Evolutionary conservation across 352 stramenopile genomes (phyloP), one percentile per base, ranked within the genome.

Genomic region (Globisporangium nodosum): DNA sequence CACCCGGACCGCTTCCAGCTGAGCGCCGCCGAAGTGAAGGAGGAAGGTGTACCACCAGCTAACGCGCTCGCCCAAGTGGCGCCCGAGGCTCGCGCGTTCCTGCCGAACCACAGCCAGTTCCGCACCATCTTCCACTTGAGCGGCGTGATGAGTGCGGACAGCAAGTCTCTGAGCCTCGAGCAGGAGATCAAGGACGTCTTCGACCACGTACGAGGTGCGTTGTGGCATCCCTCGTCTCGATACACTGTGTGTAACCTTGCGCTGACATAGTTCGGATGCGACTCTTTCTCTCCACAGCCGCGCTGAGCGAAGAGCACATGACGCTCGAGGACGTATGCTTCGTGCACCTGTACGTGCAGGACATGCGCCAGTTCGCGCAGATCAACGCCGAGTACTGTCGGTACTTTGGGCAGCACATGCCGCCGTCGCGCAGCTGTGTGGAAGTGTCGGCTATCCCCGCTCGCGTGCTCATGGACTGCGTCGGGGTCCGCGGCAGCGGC

Each of bases 291-390:
- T 42, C 20, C 13, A 49, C 46, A 67, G 65, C 54, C 1, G 39
- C 52, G 15, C 64, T 94, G 18, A 49, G 48, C 4, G 54, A 56
- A 18, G 56, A 88, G 54, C 40, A 56, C n/a, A 80, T 89, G 73
- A 76, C 72, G 3, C 58, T 97, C 39, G 68, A 85, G 39, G 95
- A 99, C 65, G 86, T 98, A 12, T 85, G 96, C 52, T 99, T 98
- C 71, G 94, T 99, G 18, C 95, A 99, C 65, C 60, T 99, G 20
- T 99, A 98, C 64, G 76, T 99, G 2, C 81, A 80, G 9, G 80
- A 98, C 71, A 99, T 99, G 82, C 67, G 58, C 18, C 70, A 93
- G 43, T 99, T 99, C 70, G 71, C 64, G 4, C 78, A 73, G 20
- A 87, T 99, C 52, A 99, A 99, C 69, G 63, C 73, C 15, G 83